Evolutionary conservation across 2,329 filamentous ascomycete genomes (phyloP), one percentile per base, ranked within the genome.

Genomic region (Calonectria henricotiae): DNA sequence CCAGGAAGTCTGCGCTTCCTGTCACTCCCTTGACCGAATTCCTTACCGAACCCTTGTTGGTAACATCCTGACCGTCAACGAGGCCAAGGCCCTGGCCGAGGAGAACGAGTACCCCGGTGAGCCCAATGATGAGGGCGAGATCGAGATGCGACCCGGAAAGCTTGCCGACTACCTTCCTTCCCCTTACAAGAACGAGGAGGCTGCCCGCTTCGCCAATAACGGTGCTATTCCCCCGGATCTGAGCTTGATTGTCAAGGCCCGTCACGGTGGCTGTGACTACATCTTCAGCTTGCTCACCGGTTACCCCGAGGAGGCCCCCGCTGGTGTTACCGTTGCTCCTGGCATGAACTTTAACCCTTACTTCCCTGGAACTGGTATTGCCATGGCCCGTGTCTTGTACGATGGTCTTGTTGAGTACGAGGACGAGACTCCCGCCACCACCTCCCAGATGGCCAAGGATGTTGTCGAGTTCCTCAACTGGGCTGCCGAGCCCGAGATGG

Each of bases 321-420:
- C 96, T 62, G 96, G 96, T 82, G 95, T 94, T 73, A 87, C 89
- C 79, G 93, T 99, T 71, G 92, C 91, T 79, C 91, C 92, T 72
- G 96, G 96, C 81, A 92, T 99, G 86, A 98, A 98, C 92, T 99
- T 99, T 91, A 99, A 99, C 91, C 96, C 96, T 71, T 99, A 98
- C 90, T 99, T 99, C 92, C 96, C 96, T 69, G 96, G 96, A 82
- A 98, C 96, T 78, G 96, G 96, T 83, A 99, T 99, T 84, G 96
- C 94, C 80, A 99, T 99, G 96, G 96, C 93, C 79, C 96, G 96
- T 91, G 96, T 98, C 72, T 91, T 99, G 71, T 99, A 97, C 86
- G 96, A 99, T 78, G 96, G 94, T 74, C 88, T 99, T 69, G 96
- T 99, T 74, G 96, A 99, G 85, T 99, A 98, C 87, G 96, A 99